phyloP scores from a whole-genome alignment of 345 rosid genomes.

The Raphanus sativus region DNA sequence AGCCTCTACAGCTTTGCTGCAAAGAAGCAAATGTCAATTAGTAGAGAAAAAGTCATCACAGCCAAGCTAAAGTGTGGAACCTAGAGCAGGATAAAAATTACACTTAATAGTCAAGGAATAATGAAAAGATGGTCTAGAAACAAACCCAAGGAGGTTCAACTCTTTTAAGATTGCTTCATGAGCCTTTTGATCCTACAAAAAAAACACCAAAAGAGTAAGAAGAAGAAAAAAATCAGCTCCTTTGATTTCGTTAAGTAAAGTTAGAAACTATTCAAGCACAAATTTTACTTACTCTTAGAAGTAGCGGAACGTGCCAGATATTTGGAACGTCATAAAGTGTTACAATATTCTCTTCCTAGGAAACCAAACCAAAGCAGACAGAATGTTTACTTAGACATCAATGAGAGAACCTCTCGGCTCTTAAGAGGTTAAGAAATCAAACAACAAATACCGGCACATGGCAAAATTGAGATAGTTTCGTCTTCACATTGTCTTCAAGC shows the following conservation, averaged over 20 bases:
- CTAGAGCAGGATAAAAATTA: neutral
- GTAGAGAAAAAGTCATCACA: slow-evolving; percentile 15
- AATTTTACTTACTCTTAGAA: slow-evolving; percentile 60
- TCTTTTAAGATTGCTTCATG: slow-evolving; percentile 83
- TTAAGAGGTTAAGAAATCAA: neutral
- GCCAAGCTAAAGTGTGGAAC: neutral
- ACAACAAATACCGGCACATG: slow-evolving; percentile 72
- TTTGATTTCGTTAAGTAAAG: neutral
- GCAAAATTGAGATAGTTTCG: slow-evolving; percentile 86
- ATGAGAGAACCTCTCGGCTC: neutral
- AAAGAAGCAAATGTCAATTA: slow-evolving; percentile 23
- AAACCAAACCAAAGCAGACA: slow-evolving; percentile 28
- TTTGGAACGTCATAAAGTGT: slow-evolving; percentile 86
- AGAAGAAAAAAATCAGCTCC: neutral
- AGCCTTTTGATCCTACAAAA: slow-evolving; percentile 77
- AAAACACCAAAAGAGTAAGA: slow-evolving; percentile 17
- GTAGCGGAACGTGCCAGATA: slow-evolving; percentile 92
- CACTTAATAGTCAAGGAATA: neutral
- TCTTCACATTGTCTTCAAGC: slow-evolving; percentile 77
- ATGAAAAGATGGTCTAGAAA: slow-evolving; percentile 18
- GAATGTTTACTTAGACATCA: neutral
- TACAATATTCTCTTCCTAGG: slow-evolving; percentile 74
- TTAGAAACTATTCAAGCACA: neutral
- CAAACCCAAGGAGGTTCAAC: slow-evolving; percentile 74
- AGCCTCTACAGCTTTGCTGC: slow-evolving; percentile 65